Conservation (phyloP, 305 asterid species). For the Solanum hybrid region DNA sequence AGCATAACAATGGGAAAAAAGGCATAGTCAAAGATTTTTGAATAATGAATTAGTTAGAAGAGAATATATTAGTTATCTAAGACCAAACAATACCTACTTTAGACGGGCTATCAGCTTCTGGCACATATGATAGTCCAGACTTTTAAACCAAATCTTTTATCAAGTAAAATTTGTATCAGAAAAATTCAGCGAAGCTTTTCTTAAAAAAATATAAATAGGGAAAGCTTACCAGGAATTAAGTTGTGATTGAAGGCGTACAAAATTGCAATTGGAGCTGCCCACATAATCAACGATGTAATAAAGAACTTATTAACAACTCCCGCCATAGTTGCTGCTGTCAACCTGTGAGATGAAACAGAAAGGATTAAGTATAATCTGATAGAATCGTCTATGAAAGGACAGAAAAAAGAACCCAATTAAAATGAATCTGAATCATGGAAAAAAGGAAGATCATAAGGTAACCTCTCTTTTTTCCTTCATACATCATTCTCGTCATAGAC, state of each 20-base stretch:
- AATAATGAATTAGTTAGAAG: background rate
- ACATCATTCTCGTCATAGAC: background rate
- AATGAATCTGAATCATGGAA: background rate
- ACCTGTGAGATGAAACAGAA: background rate
- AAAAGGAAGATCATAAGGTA: background rate
- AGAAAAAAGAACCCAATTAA: background rate
- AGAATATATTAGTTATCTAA: background rate
- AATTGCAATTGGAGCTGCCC: conserved; percentile 11
- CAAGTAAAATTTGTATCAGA: background rate
- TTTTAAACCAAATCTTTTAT: background rate
- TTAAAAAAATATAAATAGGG: background rate
- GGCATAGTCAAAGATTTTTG: background rate
- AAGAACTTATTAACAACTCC: conserved; percentile 6
- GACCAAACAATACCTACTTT: background rate
- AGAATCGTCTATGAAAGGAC: background rate
- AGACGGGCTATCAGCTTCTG: background rate
- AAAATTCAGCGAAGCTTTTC: background rate
- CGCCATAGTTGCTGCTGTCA: background rate
- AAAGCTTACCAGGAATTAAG: conserved; percentile 12
- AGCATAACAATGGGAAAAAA: background rate
- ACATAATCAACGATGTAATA: conserved; percentile 7
- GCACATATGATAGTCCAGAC: background rate
- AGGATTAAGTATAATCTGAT: background rate
- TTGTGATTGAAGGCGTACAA: conserved; percentile 6
- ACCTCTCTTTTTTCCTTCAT: background rate